Evolutionary conservation across 2,329 filamentous ascomycete species (phyloP).

Genomic region (Pseudogymnoascus sp.): DNA sequence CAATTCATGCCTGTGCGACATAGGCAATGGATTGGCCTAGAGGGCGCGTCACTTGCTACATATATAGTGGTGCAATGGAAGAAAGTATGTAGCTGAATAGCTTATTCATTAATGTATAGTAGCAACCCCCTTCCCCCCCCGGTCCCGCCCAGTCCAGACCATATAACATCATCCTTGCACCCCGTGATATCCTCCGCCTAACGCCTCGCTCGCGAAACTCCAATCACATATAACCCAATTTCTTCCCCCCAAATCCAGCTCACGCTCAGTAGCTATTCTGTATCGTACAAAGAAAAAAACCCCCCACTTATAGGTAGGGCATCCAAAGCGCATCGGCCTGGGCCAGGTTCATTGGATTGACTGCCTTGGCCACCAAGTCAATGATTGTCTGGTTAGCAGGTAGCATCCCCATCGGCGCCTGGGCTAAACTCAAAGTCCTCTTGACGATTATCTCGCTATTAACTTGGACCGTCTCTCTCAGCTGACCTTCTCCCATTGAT

Average conservation of each 20-base stretch:
- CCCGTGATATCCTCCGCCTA: neutral
- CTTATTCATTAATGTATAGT: conserved; percentile 7
- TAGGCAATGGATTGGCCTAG: neutral
- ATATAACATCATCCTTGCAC: neutral
- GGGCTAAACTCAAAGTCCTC: conserved; percentile 76
- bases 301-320: conserved; percentile 66
- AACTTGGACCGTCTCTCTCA: conserved; percentile 67
- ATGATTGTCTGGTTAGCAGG: conserved; percentile 97
- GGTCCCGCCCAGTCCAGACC: neutral
- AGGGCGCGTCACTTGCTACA: neutral
- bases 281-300: conserved; percentile 3
- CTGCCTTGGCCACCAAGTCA: conserved; percentile 84
- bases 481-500: conserved; percentile 53
- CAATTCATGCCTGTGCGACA: neutral
- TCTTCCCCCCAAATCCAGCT: neutral
- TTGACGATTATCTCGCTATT: conserved; percentile 93
- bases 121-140: neutral
- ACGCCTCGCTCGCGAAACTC: conserved; percentile 7
- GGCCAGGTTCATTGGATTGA: conserved; percentile 83
- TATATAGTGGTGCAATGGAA: neutral
- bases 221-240: conserved; percentile 1
- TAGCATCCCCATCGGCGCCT: conserved; percentile 63
- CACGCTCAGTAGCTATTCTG: neutral
- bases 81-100: neutral
- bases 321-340: conserved; percentile 94